Percentiles rank a stretch among this genome's conserved stretches.
phyloP scores from a whole-genome alignment of 2,329 filamentous ascomycete species.

The Epichloe gansuensis region DNA sequence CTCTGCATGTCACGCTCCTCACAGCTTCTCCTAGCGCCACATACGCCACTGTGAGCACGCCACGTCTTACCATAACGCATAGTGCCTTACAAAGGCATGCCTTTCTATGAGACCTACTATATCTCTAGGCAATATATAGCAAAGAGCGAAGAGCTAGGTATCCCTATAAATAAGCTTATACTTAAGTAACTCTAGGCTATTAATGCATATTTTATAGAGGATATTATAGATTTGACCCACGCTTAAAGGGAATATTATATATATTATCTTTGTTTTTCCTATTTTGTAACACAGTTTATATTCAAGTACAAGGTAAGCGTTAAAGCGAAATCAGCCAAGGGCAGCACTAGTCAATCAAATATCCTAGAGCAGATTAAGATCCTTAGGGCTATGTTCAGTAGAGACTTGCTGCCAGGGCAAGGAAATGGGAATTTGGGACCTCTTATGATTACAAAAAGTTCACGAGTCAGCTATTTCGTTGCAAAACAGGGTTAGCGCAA shows the following conservation, averaged over 20 bases:
- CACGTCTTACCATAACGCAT: no score
- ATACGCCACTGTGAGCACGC: no score
- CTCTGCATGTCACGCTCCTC: no score
- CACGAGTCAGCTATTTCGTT: no score
- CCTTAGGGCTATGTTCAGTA: constrained; percentile 24
- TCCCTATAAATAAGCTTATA: constrained; percentile 58
- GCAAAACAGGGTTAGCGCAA: no score
- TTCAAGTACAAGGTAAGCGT: constrained; percentile 79
- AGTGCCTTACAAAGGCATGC: constrained; percentile 54
- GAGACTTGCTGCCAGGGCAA: no score
- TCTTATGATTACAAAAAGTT: no score
- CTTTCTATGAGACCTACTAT: constrained; percentile 72
- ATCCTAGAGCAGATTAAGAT: constrained; percentile 53
- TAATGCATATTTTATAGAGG: constrained; percentile 57
- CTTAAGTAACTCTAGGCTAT: constrained; percentile 56
- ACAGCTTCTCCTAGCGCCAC: no score
- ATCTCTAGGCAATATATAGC: constrained; percentile 54
- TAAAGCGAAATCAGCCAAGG: constrained; percentile 64
- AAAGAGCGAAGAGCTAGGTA: constrained; percentile 27
- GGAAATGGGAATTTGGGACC: no score
- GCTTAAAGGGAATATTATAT: no score
- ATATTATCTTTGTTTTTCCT: no score
- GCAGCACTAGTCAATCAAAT: constrained; percentile 62
- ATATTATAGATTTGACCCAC: constrained; percentile 40
- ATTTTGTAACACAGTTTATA: constrained; percentile 18